These are phyloP conservation scores for Paulownia fortunei DNA, from an alignment of 257 asterid species.

Conservation along the genomic window DNA sequence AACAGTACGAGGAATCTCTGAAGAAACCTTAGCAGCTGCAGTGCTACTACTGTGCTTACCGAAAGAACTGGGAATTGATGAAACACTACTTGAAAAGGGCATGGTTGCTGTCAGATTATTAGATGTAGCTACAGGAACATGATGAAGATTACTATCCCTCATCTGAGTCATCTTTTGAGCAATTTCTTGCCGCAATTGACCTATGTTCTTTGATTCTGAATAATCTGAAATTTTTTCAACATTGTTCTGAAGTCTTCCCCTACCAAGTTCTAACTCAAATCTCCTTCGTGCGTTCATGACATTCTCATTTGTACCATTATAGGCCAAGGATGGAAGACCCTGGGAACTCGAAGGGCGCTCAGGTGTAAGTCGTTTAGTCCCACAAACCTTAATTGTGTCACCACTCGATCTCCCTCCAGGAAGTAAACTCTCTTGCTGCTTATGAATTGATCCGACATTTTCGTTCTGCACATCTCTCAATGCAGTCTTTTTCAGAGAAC, in stretches of 20 bases:
- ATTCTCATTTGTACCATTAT: conserved; percentile 68
- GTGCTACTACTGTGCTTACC: conserved; percentile 52
- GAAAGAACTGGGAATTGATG: conserved; percentile 52
- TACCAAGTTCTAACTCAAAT: conserved; percentile 86
- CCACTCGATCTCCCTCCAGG: conserved; percentile 51
- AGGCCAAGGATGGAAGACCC: conserved; percentile 49
- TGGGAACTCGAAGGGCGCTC: conserved; percentile 74
- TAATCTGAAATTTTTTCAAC: conserved; percentile 53
- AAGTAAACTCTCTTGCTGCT: conserved; percentile 54
- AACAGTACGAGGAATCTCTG: conserved; percentile 48
- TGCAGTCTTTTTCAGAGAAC: conserved; percentile 64
- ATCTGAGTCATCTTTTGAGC: conserved; percentile 49
- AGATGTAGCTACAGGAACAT: conserved; percentile 43
- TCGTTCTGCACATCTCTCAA: conserved; percentile 91
- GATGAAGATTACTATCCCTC: conserved; percentile 43
- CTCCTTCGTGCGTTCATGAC: conserved; percentile 88
- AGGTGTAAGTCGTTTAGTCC: conserved; percentile 79
- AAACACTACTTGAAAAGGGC: conserved; percentile 49
- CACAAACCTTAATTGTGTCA: conserved; percentile 71
- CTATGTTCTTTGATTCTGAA: conserved; percentile 50
- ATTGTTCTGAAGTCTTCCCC: conserved; percentile 63
- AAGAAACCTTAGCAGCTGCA: conserved; percentile 54
- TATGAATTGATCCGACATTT: conserved; percentile 46
- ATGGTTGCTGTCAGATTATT: conserved; percentile 44
- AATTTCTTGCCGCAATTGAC: conserved; percentile 48